Conservation (phyloP, 2,329 filamentous ascomycete genomes). For the Sporothrix inflata region DNA sequence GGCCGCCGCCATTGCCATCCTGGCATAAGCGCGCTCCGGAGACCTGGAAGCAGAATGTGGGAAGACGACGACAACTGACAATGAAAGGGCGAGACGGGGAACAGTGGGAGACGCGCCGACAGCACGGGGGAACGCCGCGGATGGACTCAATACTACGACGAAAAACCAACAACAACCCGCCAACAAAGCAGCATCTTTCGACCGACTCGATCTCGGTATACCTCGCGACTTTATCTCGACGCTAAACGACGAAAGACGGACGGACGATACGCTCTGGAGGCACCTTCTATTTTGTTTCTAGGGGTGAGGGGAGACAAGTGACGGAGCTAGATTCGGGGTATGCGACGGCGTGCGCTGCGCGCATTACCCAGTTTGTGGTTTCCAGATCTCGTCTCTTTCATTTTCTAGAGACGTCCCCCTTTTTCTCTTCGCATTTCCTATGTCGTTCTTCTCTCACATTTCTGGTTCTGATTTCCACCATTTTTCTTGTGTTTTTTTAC, state of each 20-base stretch:
- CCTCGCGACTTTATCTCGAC: neutral
- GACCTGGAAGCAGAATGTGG: neutral
- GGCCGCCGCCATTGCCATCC: conserved; percentile 46
- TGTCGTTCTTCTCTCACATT: neutral
- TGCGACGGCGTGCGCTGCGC: neutral
- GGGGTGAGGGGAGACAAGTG: neutral
- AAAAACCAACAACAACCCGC: neutral
- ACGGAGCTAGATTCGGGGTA: neutral
- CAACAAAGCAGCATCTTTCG: neutral
- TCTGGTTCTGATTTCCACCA: conserved; percentile 6
- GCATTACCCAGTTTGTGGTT: neutral
- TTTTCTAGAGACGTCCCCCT: neutral
- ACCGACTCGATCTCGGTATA: neutral
- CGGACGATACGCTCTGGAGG: neutral
- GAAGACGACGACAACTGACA: conserved; percentile 24
- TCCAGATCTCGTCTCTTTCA: neutral
- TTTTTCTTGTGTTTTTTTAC: neutral
- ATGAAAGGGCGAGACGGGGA: neutral
- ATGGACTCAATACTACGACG: neutral
- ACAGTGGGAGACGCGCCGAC: neutral
- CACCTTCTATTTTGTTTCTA: conserved; percentile 24
- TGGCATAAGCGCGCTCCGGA: conserved; percentile 40
- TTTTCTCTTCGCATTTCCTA: neutral
- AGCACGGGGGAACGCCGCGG: neutral
- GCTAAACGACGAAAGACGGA: neutral